A percentile compares a stretch with the other conserved stretches of the same genome.
phyloP scores from a whole-genome alignment of 495 filamentous ascomycete species.

The Darksidea phi region DNA sequence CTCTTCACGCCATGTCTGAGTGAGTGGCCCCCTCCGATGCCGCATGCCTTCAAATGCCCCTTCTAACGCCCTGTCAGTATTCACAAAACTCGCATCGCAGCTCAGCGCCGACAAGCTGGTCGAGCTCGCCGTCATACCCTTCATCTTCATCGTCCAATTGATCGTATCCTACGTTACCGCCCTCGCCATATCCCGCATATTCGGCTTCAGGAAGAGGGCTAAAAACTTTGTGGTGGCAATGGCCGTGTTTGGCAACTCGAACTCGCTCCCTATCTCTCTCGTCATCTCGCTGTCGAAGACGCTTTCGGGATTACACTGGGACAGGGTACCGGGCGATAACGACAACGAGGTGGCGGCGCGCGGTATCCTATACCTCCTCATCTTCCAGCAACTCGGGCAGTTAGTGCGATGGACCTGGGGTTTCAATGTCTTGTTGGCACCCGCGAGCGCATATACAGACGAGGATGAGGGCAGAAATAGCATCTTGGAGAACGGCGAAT shows the following conservation, averaged over 20 bases:
- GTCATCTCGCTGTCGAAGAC: constrained; percentile 92
- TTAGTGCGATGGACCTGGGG: constrained; percentile 98
- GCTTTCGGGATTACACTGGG: constrained; percentile 88
- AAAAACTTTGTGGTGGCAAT: constrained; percentile 94
- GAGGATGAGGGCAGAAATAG: constrained; percentile 51
- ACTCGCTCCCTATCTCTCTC: constrained; percentile 94
- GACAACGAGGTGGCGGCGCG: constrained; percentile 91
- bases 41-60: neutral
- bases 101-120: constrained; percentile 83
- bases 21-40: constrained; percentile 49
- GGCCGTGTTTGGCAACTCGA: constrained; percentile 98
- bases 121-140: constrained; percentile 87
- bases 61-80: constrained; percentile 58
- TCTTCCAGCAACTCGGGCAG: constrained; percentile 97
- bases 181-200: constrained; percentile 64
- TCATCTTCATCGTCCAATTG: constrained; percentile 88
- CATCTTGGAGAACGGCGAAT: constrained; percentile 64
- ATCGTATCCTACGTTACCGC: constrained; percentile 78
- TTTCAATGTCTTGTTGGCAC: constrained; percentile 85
- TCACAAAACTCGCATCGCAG: constrained; percentile 96
- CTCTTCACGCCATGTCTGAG: constrained; percentile 96
- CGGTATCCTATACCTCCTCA: constrained; percentile 90
- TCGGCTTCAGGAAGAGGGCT: constrained; percentile 76
- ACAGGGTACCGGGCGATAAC: constrained; percentile 84
- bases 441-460: constrained; percentile 67